phyloP scores from a whole-genome alignment of 2,329 filamentous ascomycete genomes.

The Botrytis tulipae region DNA sequence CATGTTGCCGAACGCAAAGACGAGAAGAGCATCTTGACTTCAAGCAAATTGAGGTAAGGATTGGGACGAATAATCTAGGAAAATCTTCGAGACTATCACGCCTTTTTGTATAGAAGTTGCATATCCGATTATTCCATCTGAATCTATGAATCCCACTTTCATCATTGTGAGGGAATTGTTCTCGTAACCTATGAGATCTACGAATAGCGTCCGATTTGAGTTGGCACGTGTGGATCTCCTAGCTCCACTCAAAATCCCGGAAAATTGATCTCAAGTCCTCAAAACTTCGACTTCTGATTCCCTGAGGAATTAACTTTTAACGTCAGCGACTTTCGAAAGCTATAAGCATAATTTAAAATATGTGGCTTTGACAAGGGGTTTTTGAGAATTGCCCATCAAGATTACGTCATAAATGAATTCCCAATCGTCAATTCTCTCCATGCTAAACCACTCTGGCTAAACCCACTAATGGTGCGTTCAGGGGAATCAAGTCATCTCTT shows the following conservation, averaged over 20 bases:
- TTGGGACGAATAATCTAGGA: neutral
- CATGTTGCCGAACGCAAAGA: slow-evolving; percentile 2
- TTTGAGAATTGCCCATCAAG: neutral
- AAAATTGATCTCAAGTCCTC: neutral
- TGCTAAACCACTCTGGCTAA: neutral
- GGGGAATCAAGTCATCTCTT: neutral
- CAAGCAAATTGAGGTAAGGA: neutral
- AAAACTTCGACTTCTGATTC: neutral
- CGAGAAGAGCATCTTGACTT: neutral
- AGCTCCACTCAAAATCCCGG: neutral
- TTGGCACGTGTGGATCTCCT: neutral
- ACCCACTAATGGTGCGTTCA: neutral
- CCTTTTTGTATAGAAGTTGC: neutral
- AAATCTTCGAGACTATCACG: neutral
- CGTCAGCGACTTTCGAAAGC: neutral
- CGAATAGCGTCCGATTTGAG: neutral
- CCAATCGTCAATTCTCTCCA: neutral
- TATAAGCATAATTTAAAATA: neutral
- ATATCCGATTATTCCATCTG: neutral
- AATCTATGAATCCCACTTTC: neutral
- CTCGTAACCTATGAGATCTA: neutral
- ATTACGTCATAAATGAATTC: neutral
- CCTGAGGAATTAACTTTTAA: neutral
- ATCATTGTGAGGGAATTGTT: neutral
- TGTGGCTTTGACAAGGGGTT: neutral